Percentiles rank a stretch among this genome's conserved stretches.
Conservation (phyloP, 768 basidiomycete genomes). For the Lactarius tabidus region DNA sequence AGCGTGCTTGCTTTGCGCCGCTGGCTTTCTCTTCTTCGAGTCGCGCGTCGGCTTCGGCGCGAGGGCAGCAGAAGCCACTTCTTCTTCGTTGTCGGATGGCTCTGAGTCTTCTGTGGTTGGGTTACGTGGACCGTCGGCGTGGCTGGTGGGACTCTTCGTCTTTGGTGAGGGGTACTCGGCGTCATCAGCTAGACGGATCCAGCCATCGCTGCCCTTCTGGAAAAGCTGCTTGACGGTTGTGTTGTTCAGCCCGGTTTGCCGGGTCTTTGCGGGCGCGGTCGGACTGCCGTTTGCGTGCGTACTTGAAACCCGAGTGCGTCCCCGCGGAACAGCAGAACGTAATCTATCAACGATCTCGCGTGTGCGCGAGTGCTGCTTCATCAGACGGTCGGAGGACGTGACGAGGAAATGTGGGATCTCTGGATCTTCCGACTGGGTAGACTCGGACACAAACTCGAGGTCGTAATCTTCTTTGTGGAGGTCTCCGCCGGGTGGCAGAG, state of each 20-base stretch:
- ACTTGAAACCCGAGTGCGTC: conserved; percentile 19
- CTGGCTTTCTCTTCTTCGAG: conserved; percentile 19
- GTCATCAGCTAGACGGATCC: conserved; percentile 23
- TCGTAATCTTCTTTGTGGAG: conserved; percentile 53
- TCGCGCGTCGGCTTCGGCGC: conserved; percentile 8
- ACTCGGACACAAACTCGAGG: conserved; percentile 42
- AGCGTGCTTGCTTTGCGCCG: conserved; percentile 6
- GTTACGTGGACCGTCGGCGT: conserved; percentile 8
- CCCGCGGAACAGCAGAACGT: conserved; percentile 36
- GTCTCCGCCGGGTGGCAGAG: conserved; percentile 36
- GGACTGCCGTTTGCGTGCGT: conserved; percentile 1
- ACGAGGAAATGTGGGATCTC: conserved; percentile 38
- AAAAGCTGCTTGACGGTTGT: conserved; percentile 24
- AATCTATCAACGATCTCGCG: conserved; percentile 57
- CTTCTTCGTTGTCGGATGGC: conserved; percentile 14
- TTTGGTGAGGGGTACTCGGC: conserved; percentile 3
- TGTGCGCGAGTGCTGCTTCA: conserved; percentile 49
- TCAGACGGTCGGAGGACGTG: conserved; percentile 31
- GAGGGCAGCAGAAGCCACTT: conserved; percentile 1
- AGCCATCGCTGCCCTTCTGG: conserved; percentile 25
- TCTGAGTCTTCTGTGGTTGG: conserved; percentile 16
- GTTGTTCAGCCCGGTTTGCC: conserved; percentile 13
- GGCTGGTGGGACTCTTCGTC: background rate
- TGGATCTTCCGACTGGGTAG: conserved; percentile 18
- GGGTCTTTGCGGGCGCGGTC: conserved; percentile 5